Base-by-base conservation (phyloP, 139 green algal species). In the Desmodesmus armatus region DNA sequence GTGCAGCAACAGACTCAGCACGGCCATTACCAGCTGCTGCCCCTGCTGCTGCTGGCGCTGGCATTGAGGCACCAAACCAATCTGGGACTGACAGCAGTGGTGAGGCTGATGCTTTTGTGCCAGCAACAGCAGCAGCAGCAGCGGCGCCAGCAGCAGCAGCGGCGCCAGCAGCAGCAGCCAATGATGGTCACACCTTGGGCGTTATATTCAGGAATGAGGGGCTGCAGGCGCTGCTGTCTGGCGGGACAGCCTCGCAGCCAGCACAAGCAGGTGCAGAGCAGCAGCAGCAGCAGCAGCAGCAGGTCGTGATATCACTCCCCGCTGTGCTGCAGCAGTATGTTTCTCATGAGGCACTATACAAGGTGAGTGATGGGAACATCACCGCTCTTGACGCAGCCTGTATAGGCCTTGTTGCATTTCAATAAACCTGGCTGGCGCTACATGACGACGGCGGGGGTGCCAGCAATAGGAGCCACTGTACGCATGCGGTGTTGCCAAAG, bases 321-420 rank as follows among this genome's bases (percentile, higher is more conserved):
- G 44, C 84, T 1, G 79, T 89, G 33, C 25, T 87, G 31, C 85
- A 89, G 80, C 72, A 87, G 73, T 89, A 77, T 73, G 51, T 89
- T 23, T 73, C 85, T 27, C 85, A 89, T 79, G 74, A 77, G 0
- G 73, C 33, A 13, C 73, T 89, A 63, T 87, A 89, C 63, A 89
- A 89, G 85, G 85, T 86, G 51, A 5, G 77, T 37, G 7, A 40
- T 11, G 9, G 27, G 55, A 5, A 5, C n/a, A 19, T 19, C n/a
- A 17, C 17, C n/a, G 60, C 11, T 69, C 11, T 33, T 33, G 17
- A 9, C 11, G 60, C 60, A 69, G n/a, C 7, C 25, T 11, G 5
- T 5, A 69, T 17, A 9, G n/a, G 17, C 60, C 5, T 33, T 29
- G 5, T 69, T 29, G n/a, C 5, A 11, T 69, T 9, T 69, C 5